Conservation (phyloP, 1,284 basidiomycete genomes). For the Trichosporon faecale region DNA sequence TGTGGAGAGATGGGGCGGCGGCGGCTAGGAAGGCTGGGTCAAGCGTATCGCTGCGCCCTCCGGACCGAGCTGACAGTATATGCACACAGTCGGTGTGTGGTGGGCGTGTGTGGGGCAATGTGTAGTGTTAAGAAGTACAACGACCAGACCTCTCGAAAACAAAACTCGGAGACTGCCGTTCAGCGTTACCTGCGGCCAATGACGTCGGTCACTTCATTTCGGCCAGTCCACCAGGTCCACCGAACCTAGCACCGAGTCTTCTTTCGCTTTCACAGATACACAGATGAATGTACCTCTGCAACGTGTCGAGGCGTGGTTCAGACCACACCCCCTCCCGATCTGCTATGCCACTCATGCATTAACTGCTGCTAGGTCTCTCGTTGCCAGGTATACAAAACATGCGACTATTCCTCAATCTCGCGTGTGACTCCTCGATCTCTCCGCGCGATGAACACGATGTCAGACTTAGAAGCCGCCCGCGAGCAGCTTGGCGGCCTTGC, state of each 20-base stretch:
- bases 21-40: too few relatives aligned
- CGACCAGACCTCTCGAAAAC: background rate
- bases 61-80: background rate
- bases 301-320: too few relatives aligned
- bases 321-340: too few relatives aligned
- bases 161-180: background rate
- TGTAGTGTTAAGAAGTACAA: too few relatives aligned
- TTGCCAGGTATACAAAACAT: background rate
- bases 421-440: background rate
- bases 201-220: background rate
- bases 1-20: background rate
- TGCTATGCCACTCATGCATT: constrained; percentile 4
- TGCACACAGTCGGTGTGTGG: background rate
- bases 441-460: background rate
- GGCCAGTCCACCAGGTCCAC: background rate
- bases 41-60: too few relatives aligned
- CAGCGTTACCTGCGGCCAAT: background rate
- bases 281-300: too few relatives aligned
- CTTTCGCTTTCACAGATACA: background rate
- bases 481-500: constrained; percentile 48
- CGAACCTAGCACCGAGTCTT: background rate
- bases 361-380: background rate
- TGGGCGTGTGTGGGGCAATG: too few relatives aligned
- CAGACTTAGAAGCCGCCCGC: constrained; percentile 44
- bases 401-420: background rate